A percentile compares a stretch with the other conserved stretches of the same genome.
Conservation (phyloP, 225 moss, liverwort and hornwort species). For the Asterella californica region DNA sequence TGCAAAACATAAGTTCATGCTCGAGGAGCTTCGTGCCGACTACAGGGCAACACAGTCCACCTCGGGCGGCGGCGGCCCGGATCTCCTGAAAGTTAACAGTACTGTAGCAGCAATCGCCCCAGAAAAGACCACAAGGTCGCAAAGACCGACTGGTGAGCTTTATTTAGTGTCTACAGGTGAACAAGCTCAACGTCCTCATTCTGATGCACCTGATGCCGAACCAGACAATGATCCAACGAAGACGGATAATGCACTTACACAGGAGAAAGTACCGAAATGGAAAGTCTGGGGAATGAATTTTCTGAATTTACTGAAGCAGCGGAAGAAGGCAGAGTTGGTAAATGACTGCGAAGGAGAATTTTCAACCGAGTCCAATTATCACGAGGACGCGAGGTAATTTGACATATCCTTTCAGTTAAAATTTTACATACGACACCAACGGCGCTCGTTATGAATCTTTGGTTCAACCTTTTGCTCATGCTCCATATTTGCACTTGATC, state of each 20-base stretch:
- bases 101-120: neutral
- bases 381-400: conserved; percentile 33
- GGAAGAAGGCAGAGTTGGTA: neutral
- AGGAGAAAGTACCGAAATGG: neutral
- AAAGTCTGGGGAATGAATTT: neutral
- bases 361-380: conserved; percentile 28
- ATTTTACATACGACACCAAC: no score
- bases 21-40: conserved; percentile 84
- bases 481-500: neutral
- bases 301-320: neutral
- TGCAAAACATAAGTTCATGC: conserved; percentile 67
- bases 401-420: neutral
- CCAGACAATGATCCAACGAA: neutral
- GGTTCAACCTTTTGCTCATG: neutral
- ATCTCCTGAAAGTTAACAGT: conserved; percentile 11
- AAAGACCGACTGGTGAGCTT: neutral
- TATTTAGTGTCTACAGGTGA: neutral
- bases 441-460: neutral
- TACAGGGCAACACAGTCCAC: conserved; percentile 55
- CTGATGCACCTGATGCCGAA: conserved; percentile 11
- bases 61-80: conserved; percentile 9
- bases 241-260: neutral
- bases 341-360: neutral
- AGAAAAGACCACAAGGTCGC: conserved; percentile 19
- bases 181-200: neutral